Base-by-base conservation (phyloP, 2,329 filamentous ascomycete genomes). In the Aureobasidium sp. region DNA sequence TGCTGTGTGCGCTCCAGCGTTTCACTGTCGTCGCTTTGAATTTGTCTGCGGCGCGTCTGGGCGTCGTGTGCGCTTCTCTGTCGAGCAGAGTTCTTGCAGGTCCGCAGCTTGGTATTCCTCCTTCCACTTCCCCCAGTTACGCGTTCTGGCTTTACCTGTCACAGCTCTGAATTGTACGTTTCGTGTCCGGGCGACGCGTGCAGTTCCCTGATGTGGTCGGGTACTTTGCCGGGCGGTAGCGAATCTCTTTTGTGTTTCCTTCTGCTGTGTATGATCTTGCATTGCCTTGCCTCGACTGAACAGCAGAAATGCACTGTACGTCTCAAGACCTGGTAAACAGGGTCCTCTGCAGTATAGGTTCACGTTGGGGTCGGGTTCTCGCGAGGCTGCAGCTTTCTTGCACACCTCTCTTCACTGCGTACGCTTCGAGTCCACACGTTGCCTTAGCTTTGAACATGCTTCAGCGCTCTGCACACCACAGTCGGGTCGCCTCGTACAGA, bases 401-500 rank as follows among this genome's bases (percentile, higher is more conserved):
- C 29, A n/a, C 30, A 21, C 21, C 21, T 21, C 1, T 32, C n/a
- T 52, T 37, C 16, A 21, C 48, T 52, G 48, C 16, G 48, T 52
- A 32, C 16, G 48, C 48, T 11, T 37, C 1, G 11, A 4, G 9
- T 37, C 15, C 11, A 13, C 15, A 21, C 21, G 21, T 37, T 37
- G 13, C 13, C 11, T 36, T 37, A 5, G 16, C 21, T 52, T 29
- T 52, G 48, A 27, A 37, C 48, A 52, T 32, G 48, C 48, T 52
- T 52, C 48, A 52, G 48, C 48, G 48, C 48, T 52, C 48, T 52
- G 48, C 32, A 52, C 48, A 37, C 34, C 21, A 52, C 48, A 52
- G 6, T 52, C 27, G 16, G 47, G 32, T 52, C 21, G 5, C n/a
- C 32, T 48, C 10, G n/a, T 32, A n/a, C 16, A 7, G n/a, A 4